Base-by-base conservation (phyloP, 2,329 filamentous ascomycete genomes). In the Phaeosphaeria sp. region DNA sequence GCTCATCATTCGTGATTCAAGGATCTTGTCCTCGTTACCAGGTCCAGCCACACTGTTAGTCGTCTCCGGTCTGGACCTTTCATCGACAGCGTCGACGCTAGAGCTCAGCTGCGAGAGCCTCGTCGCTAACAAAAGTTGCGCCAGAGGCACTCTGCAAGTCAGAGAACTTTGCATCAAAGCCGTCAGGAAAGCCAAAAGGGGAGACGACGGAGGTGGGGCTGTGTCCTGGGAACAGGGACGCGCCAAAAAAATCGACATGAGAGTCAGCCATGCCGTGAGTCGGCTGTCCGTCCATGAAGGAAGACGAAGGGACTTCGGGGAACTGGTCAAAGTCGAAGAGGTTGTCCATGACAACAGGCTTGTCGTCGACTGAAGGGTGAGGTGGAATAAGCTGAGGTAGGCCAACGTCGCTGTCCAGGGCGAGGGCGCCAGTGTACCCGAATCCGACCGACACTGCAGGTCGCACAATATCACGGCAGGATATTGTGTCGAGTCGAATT, bases 391-490 rank as follows among this genome's bases (percentile, higher is more conserved):
- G 53, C 69, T 67, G 71, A 76, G 72, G 61, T 73, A 76, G 65
- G 69, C 67, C 67, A 71, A 67, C 51, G 68, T 75, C 68, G 73
- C 64, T 64, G 68, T 65, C 59, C 64, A 66, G 43, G 56, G 65
- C 51, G 69, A 67, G 59, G 66, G 67, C 64, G 66, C 27, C 22
- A 47, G 25, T 30, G 36, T 59, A 63, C 58, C 61, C 66, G 74
- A 74, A 66, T 82, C 87, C 90, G 91, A 94, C 89, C 88, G 95
- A 98, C 95, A 99, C 95, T 91, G 95, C 95, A 96, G 95, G 95
- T 97, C 95, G 81, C 90, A 98, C 95, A 98, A 97, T 94, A 97
- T 90, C 93, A 87, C 95, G 86, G 95, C 95, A 98, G 95, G 93
- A 97, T 96, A 93, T 97, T 97, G 95, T 97, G 93, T 95, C 95